Conservation (phyloP, 805 yeast genomes). For the Grigorovia jiainica region DNA sequence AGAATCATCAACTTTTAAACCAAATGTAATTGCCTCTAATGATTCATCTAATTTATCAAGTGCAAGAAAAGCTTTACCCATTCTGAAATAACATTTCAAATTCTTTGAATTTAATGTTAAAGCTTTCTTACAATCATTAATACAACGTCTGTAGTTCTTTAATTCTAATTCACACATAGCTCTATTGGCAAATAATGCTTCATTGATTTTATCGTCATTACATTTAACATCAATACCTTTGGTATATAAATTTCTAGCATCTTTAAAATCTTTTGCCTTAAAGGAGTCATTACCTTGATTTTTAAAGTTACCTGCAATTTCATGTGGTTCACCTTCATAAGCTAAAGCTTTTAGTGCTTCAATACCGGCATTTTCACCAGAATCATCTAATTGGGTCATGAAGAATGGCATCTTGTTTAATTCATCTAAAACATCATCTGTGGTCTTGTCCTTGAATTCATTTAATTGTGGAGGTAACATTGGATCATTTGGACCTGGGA, state of each 20-base stretch:
- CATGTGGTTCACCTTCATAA: conserved; percentile 92
- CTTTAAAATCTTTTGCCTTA: conserved; percentile 57
- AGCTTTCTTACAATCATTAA: conserved; percentile 75
- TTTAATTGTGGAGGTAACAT: conserved; percentile 75
- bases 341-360: conserved; percentile 90
- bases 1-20: conserved; percentile 47
- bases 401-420: conserved; percentile 83
- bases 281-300: conserved; percentile 88
- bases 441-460: conserved; percentile 47
- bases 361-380: conserved; percentile 61
- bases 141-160: conserved; percentile 73
- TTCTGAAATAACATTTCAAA: conserved; percentile 76
- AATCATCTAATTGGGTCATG: conserved; percentile 80
- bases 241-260: conserved; percentile 71
- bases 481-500: conserved; percentile 52
- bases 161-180: conserved; percentile 89
- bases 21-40: conserved; percentile 53
- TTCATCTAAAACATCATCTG: conserved; percentile 70
- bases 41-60: conserved; percentile 69
- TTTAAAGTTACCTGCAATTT: conserved; percentile 80
- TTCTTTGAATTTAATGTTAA: conserved; percentile 56
- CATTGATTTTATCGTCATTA: conserved; percentile 43
- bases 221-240: conserved; percentile 70
- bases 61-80: conserved; percentile 69
- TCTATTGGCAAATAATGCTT: conserved; percentile 65